Percentiles rank a stretch among this genome's conserved stretches.
phyloP scores from a whole-genome alignment of 2,329 filamentous ascomycete species.

The Didymella lethalis region DNA sequence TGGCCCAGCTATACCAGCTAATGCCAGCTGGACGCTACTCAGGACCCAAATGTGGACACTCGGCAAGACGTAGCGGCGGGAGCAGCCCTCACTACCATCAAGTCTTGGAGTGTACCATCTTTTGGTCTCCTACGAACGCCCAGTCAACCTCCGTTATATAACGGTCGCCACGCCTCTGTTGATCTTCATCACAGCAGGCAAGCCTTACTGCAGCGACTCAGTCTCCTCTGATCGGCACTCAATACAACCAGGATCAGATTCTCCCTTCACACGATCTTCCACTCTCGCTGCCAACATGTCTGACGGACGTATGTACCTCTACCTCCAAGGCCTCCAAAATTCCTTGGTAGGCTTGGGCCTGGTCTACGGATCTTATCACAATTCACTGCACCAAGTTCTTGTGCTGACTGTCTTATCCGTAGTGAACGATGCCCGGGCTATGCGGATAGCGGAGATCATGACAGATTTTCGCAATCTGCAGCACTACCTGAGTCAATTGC shows the following conservation, averaged over 20 bases:
- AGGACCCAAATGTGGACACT: constrained; percentile 47
- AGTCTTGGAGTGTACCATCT: constrained; percentile 41
- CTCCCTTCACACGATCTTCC: constrained; percentile 6
- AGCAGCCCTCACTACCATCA: constrained; percentile 45
- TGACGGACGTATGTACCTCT: constrained; percentile 62
- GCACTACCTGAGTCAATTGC: constrained; percentile 64
- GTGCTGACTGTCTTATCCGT: constrained; percentile 24
- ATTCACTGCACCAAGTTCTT: background rate
- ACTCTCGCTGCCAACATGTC: constrained; percentile 43
- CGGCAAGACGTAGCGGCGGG: constrained; percentile 49
- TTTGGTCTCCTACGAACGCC: constrained; percentile 35
- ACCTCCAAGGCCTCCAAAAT: constrained; percentile 5
- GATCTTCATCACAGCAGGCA: constrained; percentile 30
- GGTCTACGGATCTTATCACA: background rate
- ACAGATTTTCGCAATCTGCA: constrained; percentile 69
- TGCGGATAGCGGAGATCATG: constrained; percentile 70
- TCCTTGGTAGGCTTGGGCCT: background rate
- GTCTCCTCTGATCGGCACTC: constrained; percentile 6
- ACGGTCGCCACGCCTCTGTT: constrained; percentile 45
- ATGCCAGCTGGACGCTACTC: constrained; percentile 49
- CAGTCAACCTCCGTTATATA: constrained; percentile 45
- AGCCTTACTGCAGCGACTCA: constrained; percentile 17
- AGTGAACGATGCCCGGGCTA: constrained; percentile 71
- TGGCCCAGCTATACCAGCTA: constrained; percentile 35
- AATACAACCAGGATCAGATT: constrained; percentile 10